These are phyloP conservation scores for Sclerotinia borealis DNA, from an alignment of 2,329 filamentous ascomycete species.

Conservation along the genomic window DNA sequence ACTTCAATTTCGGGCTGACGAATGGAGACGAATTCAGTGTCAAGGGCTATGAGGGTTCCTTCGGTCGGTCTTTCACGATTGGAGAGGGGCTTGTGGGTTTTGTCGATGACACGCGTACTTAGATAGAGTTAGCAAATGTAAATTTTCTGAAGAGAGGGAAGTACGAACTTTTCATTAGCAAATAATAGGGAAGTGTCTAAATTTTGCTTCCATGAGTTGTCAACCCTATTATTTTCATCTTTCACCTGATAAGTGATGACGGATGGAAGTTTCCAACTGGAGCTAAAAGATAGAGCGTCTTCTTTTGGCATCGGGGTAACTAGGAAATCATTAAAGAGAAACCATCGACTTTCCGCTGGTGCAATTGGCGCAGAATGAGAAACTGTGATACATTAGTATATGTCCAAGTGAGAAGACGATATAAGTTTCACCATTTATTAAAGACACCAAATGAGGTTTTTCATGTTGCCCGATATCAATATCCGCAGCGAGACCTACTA, in stretches of 20 bases:
- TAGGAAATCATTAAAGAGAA: constrained; percentile 95
- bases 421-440: constrained; percentile 67
- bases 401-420: neutral
- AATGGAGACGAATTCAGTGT: constrained; percentile 93
- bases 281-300: constrained; percentile 84
- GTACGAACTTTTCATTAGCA: constrained; percentile 51
- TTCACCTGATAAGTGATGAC: constrained; percentile 84
- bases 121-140: neutral
- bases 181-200: constrained; percentile 84
- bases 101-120: constrained; percentile 29
- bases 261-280: constrained; percentile 87
- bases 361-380: constrained; percentile 57
- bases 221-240: constrained; percentile 71
- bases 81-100: constrained; percentile 56
- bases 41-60: constrained; percentile 76
- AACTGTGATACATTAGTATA: constrained; percentile 40
- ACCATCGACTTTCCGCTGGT: constrained; percentile 69
- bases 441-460: constrained; percentile 84
- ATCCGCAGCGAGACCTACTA: constrained; percentile 84
- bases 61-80: constrained; percentile 60
- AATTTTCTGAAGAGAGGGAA: neutral
- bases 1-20: constrained; percentile 94
- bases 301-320: constrained; percentile 73
- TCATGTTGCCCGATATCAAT: constrained; percentile 81
- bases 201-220: constrained; percentile 77